Base-by-base conservation (phyloP, 164 flowering plant species). In the Berberis thunbergii region DNA sequence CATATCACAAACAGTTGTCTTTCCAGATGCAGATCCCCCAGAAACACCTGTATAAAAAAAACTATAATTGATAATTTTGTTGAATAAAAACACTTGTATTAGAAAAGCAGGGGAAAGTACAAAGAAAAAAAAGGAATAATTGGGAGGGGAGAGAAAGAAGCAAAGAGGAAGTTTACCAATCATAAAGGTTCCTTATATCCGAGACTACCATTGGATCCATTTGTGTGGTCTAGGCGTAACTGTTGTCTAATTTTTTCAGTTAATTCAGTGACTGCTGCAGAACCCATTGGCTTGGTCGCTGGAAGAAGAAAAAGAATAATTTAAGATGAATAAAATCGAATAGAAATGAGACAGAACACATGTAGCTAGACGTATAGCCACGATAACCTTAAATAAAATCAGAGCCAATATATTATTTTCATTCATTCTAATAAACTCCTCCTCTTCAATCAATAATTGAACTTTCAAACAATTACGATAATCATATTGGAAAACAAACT, bases 11-110 rank as follows among this genome's bases (percentile, higher is more conserved):
- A 86, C 91, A 10, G 91, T 82, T 54, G 91, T 84, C 56, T 86
- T 86, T 6, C 91, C 91, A 8, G 87, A 86, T 8, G 91, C 88
- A 57, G 84, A 80, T 11, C 91, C 88, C 7, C 91, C 88, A 40
- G 88, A 82, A 72, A 86, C 88, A 64, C 91, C 91, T 86, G 42
- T 52, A 40, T 38, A 26, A 26, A 26, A 26, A 63, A 49, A 48
- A 41, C 49, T 8, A 11, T n/a, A 26, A 68, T 48, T 11, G 49
- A 43, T 56, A 11, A 49, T 49, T 49, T 56, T 56, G 7, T 56
- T 2, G 39, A 56, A 13, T n/a, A 8, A 26, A 3, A n/a, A 7
- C 59, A 26, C 40, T 7, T 8, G 7, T 56, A 26, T 8, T n/a
- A 7, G 38, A 26, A 41, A 40, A 42, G 9, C 10, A 11, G 49